Base-by-base conservation (phyloP, 805 yeast species). In the Hanseniaspora guilliermondii region DNA sequence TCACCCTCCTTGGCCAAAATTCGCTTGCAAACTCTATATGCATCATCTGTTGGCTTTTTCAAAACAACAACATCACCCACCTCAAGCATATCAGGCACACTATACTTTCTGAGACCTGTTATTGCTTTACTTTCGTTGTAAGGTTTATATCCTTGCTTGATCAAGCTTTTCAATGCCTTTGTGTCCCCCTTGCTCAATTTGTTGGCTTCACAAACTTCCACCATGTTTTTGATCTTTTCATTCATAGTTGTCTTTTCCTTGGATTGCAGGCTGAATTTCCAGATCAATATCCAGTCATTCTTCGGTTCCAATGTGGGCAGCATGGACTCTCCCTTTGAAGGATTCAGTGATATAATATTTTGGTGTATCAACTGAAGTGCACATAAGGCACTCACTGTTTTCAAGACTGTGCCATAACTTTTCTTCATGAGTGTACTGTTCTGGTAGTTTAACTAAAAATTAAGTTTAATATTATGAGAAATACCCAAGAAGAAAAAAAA, bases 1-100 rank as follows among this genome's bases (percentile, higher is more conserved):
- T 91, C 97, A 0, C 97, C 97, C 0, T 97, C 94, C 95, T 91
- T 83, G 0, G 97, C 98, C 0, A 95, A 83, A 22, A 93, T 82
- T 55, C 99, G 74, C 63, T 93, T 93, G 64, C 98, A 93, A 2
- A 93, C 95, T 55, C 94, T 71, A 61, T 82, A 85, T 19, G 75
- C 74, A 0, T 95, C 94, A 59, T 85, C 89, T 2, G 94, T 85
- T 0, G 99, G 98, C 65, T 93, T 93, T 32, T 77, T 69, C 2
- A 95, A 89, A 37, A 91, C 93, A 2, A 93, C 77, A 54, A 91
- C 76, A 64, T 93, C 98, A 0, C 99, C 99, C 59, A 83, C 77
- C 42, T 75, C 66, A 5, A 87, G 32, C 32, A 44, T 52, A 25
- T 52, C 55, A 0, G 30, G 30, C 16, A 52, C 30, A 21, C 49